phyloP scores from a whole-genome alignment of 495 filamentous ascomycete genomes.

The Aspergillus ellipticus region DNA sequence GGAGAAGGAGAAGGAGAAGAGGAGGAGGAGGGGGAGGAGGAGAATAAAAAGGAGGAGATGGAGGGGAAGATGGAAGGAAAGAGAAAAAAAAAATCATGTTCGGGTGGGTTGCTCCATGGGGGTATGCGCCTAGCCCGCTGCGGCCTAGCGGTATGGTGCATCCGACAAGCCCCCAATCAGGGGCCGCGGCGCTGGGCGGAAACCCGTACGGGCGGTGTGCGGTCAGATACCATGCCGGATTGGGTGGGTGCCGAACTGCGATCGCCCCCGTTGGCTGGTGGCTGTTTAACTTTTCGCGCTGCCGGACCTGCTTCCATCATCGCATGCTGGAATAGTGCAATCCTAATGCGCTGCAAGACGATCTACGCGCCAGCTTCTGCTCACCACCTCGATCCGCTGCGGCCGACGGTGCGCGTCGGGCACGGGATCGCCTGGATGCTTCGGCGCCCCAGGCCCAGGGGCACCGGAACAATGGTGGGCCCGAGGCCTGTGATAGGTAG shows the following conservation, averaged over 20 bases:
- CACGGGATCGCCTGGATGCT: not conserved
- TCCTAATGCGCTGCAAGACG: too few relatives aligned
- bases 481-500: not conserved
- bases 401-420: not conserved
- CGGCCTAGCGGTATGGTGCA: not conserved
- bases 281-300: not conserved
- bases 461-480: not conserved
- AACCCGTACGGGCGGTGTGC: not conserved
- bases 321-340: too few relatives aligned
- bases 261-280: not conserved
- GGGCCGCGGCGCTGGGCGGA: not conserved
- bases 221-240: not conserved
- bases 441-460: too few relatives aligned
- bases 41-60: slow-evolving; percentile 19
- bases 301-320: not conserved
- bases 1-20: slow-evolving; percentile 18
- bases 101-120: not conserved
- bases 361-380: too few relatives aligned
- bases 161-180: not conserved
- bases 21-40: slow-evolving; percentile 17
- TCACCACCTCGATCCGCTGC: not conserved
- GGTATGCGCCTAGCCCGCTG: not conserved
- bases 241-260: not conserved
- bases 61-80: slow-evolving; percentile 18
- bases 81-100: slow-evolving; percentile 22